Evolutionary conservation across 345 rosid species (phyloP).

Genomic region (Anacardium occidentale): DNA sequence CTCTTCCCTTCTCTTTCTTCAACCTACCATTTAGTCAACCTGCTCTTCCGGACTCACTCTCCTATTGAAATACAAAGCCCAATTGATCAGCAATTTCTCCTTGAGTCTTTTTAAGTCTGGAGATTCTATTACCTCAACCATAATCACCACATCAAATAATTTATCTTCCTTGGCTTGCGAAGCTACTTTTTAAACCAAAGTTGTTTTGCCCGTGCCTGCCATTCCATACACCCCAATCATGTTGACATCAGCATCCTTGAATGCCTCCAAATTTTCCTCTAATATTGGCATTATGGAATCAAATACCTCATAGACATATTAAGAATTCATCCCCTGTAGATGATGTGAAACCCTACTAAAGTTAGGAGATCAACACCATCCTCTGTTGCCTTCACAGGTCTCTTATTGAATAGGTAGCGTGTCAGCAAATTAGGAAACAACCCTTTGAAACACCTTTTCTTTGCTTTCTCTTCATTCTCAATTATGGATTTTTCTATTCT

Average conservation of each 20-base stretch:
- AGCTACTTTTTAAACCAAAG: constrained; percentile 10
- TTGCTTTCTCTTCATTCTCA: background rate
- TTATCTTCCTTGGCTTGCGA: background rate
- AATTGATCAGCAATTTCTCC: constrained; percentile 2
- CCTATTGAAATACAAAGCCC: too few relatives aligned
- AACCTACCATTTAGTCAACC: too few relatives aligned
- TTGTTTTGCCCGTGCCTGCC: constrained; percentile 23
- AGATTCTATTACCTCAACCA: background rate
- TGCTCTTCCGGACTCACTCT: too few relatives aligned
- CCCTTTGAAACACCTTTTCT: background rate
- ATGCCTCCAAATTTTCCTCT: background rate
- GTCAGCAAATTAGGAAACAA: background rate
- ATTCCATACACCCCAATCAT: too few relatives aligned
- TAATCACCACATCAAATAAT: background rate
- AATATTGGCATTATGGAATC: background rate
- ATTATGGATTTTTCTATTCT: background rate
- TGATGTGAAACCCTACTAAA: background rate
- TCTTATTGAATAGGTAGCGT: background rate
- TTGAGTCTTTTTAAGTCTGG: constrained; percentile 14
- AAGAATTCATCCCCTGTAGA: too few relatives aligned
- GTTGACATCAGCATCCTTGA: too few relatives aligned
- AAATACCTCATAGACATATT: too few relatives aligned
- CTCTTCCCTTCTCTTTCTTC: too few relatives aligned
- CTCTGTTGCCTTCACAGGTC: background rate
- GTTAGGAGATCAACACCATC: background rate